Evolutionary conservation across 805 yeast genomes (phyloP).

Genomic region (Allodekkera sacchari): DNA sequence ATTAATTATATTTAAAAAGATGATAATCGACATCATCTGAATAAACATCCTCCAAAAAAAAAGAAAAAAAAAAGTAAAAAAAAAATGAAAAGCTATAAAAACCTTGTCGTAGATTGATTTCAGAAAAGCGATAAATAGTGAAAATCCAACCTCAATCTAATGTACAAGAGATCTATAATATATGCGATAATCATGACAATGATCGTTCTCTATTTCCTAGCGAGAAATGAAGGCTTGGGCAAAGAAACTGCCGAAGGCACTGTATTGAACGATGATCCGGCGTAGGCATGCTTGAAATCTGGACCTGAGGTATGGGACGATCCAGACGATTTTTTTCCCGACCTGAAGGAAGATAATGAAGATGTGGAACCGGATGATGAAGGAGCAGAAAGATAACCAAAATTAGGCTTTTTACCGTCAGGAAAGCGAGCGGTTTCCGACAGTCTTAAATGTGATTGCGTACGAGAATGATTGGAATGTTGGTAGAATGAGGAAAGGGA

Average conservation of each 20-base stretch:
- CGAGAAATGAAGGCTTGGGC: constrained; percentile 44
- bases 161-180: neutral
- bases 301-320: constrained; percentile 6
- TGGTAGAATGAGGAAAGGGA: neutral
- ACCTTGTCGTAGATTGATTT: neutral
- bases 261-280: constrained; percentile 50
- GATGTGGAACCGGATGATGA: constrained; percentile 3
- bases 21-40: too few relatives aligned
- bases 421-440: constrained; percentile 7
- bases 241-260: constrained; percentile 48
- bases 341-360: constrained; percentile 2
- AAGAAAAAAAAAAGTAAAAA: neutral
- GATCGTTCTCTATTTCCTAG: constrained; percentile 16
- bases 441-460: constrained; percentile 1
- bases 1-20: too few relatives aligned
- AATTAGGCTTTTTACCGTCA: constrained; percentile 10
- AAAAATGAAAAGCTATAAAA: neutral
- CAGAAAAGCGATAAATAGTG: constrained; percentile 2
- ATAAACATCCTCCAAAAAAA: constrained; percentile 1
- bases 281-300: constrained; percentile 25
- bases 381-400: constrained; percentile 6
- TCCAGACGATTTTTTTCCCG: constrained; percentile 6
- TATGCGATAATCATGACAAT: too few relatives aligned
- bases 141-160: constrained; percentile 1
- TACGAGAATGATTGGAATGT: neutral